phyloP scores from a whole-genome alignment of 805 yeast genomes.

The Cyberlindnera mycetangii region DNA sequence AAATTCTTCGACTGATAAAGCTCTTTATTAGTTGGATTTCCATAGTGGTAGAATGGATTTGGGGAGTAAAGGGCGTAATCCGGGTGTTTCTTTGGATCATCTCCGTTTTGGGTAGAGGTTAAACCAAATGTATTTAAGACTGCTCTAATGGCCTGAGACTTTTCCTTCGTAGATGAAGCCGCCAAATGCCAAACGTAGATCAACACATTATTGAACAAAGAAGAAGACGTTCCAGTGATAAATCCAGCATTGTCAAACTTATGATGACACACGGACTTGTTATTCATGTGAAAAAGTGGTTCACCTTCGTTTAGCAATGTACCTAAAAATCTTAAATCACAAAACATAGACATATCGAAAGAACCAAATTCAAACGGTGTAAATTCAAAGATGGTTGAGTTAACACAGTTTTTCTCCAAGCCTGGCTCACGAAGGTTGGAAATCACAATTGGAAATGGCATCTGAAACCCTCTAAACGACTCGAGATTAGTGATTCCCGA shows the following conservation, averaged over 20 bases:
- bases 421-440: conserved; percentile 40
- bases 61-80: conserved; percentile 62
- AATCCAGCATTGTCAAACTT: conserved; percentile 61
- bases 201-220: conserved; percentile 51
- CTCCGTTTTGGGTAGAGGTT: conserved; percentile 33
- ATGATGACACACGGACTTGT: conserved; percentile 39
- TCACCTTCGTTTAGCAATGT: conserved; percentile 43
- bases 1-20: conserved; percentile 31
- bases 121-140: conserved; percentile 45
- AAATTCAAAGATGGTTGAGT: conserved; percentile 53
- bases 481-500: conserved; percentile 35
- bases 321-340: conserved; percentile 52
- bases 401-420: conserved; percentile 28
- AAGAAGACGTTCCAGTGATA: conserved; percentile 61
- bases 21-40: conserved; percentile 18
- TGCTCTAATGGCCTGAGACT: conserved; percentile 34
- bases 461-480: conserved; percentile 37
- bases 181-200: conserved; percentile 40
- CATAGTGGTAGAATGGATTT: conserved; percentile 50
- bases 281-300: conserved; percentile 29
- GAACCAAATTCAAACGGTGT: conserved; percentile 68
- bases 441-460: conserved; percentile 49
- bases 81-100: conserved; percentile 38
- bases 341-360: conserved; percentile 56
- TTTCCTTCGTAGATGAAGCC: conserved; percentile 28